Percentiles rank a stretch among this genome's conserved stretches.
phyloP scores from a whole-genome alignment of 2,329 filamentous ascomycete genomes.

The Aquanectria penicillioides region DNA sequence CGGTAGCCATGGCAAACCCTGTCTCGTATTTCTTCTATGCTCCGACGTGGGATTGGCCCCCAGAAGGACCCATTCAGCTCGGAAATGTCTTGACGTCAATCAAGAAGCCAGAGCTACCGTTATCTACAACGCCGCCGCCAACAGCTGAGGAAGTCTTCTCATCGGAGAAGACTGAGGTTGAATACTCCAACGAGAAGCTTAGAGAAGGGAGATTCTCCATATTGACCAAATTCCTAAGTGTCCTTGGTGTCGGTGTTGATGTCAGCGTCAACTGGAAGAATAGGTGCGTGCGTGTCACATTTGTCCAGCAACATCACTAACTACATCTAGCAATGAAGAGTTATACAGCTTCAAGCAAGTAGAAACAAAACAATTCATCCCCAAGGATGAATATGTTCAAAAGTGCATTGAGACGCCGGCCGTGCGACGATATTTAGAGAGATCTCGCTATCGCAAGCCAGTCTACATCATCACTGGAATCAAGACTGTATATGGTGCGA shows the following conservation, averaged over 20 bases:
- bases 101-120: constrained; percentile 21
- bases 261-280: constrained; percentile 5
- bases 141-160: neutral
- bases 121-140: neutral
- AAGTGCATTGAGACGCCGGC: neutral
- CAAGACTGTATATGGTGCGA: constrained; percentile 14
- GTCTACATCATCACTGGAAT: constrained; percentile 26
- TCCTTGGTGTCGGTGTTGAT: constrained; percentile 13
- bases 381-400: constrained; percentile 9
- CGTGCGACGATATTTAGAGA: neutral
- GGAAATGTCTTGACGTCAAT: constrained; percentile 27
- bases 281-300: neutral
- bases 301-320: neutral
- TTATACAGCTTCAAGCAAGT: constrained; percentile 9
- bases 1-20: constrained; percentile 20
- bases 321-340: constrained; percentile 6
- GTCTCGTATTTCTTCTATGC: constrained; percentile 19
- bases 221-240: constrained; percentile 14
- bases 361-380: constrained; percentile 22
- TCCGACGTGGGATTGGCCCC: constrained; percentile 15
- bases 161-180: constrained; percentile 4
- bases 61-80: constrained; percentile 12
- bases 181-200: constrained; percentile 20
- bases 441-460: constrained; percentile 11
- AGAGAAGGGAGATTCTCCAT: constrained; percentile 11